Base-by-base conservation (phyloP, 305 asterid species). In the Fraxinus sp. region DNA sequence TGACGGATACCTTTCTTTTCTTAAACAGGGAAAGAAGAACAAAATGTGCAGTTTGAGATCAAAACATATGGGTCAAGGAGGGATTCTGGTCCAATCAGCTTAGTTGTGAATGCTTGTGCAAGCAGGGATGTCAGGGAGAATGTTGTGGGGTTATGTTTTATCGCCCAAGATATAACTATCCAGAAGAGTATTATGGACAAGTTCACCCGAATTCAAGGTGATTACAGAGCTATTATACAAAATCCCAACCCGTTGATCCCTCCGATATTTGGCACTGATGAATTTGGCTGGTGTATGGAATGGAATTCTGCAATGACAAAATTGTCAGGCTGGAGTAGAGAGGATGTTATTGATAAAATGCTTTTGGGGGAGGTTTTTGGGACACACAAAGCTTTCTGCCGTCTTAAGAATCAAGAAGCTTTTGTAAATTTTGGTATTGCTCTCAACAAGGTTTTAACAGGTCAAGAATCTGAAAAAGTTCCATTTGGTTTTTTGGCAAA, bases 231-330 rank as follows among this genome's bases (percentile, higher is more conserved):
- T 36, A 96, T 96, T 59, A 84, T 96, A 26, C 98, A 96, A 82
- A 96, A 94, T 77, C 99, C 97, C 1, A 94, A 90, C 91, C 97
- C 93, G 0, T 84, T 96, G 84, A 94, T 96, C 87, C 99, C 99
- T 14, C 99, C 99, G 28, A 96, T 96, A 84, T 96, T 96, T 57
- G 99, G 99, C 37, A 90, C 96, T 0, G 99, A 96, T 77, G 98
- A 94, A 80, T 96, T 96, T 10, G 99, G 99, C n/a, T 96, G 97
- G 99, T 96, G 99, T 80, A 90, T 94, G 1, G 99, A 96, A 86
- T 96, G 99, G 99, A 96, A 96, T 76, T 88, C 98, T 32, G 98
- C 99, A 3, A 96, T 96, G 98, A 83, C 90, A 8, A 94, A 94
- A 79, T 8, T 96, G 46, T 86, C 99, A 1, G 97, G 99, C 11